A percentile compares a stretch with the other conserved stretches of the same genome.
Evolutionary conservation across 768 basidiomycete genomes (phyloP).

Genomic region (Ramaria sp.): DNA sequence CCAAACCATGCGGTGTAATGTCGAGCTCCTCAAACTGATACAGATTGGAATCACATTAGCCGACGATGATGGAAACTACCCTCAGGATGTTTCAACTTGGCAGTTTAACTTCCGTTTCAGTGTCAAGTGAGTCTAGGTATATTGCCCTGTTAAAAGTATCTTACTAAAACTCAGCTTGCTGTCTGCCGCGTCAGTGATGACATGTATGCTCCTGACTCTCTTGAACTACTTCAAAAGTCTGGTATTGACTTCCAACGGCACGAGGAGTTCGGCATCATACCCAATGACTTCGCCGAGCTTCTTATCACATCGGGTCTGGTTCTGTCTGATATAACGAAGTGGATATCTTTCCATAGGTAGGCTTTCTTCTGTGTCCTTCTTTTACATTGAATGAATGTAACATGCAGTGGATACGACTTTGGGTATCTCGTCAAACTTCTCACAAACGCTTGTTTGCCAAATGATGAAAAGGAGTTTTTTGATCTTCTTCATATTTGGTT

Average conservation of each 20-base stretch:
- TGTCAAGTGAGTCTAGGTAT: slow-evolving; percentile 50
- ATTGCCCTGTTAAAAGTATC: not conserved
- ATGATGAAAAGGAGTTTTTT: slow-evolving; percentile 85
- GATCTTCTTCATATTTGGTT: slow-evolving; percentile 85
- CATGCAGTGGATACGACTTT: slow-evolving; percentile 89
- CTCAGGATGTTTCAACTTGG: slow-evolving; percentile 90
- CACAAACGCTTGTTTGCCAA: slow-evolving; percentile 75
- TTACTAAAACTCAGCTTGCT: not conserved
- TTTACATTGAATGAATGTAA: not conserved
- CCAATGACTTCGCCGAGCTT: slow-evolving; percentile 92
- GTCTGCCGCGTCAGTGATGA: slow-evolving; percentile 55
- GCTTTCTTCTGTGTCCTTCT: slow-evolving; percentile 17
- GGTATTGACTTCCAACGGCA: slow-evolving; percentile 94
- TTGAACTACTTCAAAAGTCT: slow-evolving; percentile 88
- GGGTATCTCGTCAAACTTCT: slow-evolving; percentile 96
- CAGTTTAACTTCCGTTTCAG: slow-evolving; percentile 98
- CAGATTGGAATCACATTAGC: slow-evolving; percentile 93
- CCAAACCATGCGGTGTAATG: slow-evolving; percentile 99
- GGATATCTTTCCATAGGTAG: slow-evolving; percentile 98
- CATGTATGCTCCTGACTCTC: slow-evolving; percentile 97
- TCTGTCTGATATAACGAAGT: slow-evolving; percentile 76
- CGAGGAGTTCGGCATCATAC: slow-evolving; percentile 83
- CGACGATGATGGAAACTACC: slow-evolving; percentile 88
- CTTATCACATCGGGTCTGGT: slow-evolving; percentile 96
- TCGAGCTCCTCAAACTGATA: slow-evolving; percentile 94